Base-by-base conservation (phyloP, 495 filamentous ascomycete genomes). In the Pseudoneurospora amorphoporcata region DNA sequence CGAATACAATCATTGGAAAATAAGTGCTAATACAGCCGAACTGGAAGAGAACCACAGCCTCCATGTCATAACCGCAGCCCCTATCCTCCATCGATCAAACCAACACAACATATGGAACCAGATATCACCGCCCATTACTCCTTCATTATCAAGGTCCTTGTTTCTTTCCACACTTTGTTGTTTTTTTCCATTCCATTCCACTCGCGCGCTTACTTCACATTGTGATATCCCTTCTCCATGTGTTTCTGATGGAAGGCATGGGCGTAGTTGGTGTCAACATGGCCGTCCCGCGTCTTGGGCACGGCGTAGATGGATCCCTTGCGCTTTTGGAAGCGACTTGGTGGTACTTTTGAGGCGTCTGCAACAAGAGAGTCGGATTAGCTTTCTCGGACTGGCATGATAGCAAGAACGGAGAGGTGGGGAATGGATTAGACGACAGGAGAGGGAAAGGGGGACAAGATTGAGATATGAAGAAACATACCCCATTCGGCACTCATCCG, bases 281-380 rank as follows among this genome's bases (percentile, higher is more conserved):
- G 87, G 42, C 85, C 87, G 77, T 90, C 88, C 69, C 88, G 83
- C 35, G 84, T 86, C 72, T 76, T 76, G 16, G 86, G 88, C 32
- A 88, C 89, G 58, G 87, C 86, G 79, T 87, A 88, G 81, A 90
- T 87, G 77, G 86, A 88, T 70, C 88, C 88, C 80, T 90, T 86
- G 77, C 86, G 83, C 82, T 88, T 87, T 76, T 90, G 88, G 83
- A 90, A 90, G 42, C 86, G 86, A 69, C 82, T 85, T 35, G 88
- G 88, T 5, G 86, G 86, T 4, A 88, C 87, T 79, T 90, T 90
- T 74, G 85, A 83, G 35, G 88, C 88, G 77, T 90, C 86, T 87
- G 68, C 29, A 3, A 23, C 38, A n/a, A 19, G 8, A 45, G n/a
- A 2, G 23, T 42, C 1, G 14, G 9, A 75, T 78, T 74, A 78